phyloP scores from a whole-genome alignment of 2,329 filamentous ascomycete species.

The Sclerotinia subarctica region DNA sequence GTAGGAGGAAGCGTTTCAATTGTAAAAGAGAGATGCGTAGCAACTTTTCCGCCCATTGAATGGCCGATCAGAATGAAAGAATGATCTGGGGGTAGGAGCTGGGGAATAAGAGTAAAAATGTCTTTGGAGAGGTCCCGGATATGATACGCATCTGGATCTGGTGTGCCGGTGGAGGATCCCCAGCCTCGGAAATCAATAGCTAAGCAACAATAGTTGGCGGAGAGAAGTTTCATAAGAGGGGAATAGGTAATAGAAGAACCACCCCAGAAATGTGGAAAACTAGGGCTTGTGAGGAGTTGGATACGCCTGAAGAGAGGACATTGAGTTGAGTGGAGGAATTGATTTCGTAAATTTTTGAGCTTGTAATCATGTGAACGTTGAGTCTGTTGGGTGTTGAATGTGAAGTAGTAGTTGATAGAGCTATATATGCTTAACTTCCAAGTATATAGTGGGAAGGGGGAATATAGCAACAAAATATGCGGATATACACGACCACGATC shows the following conservation, averaged over 20 bases:
- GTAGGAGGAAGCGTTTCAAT: background rate
- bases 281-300: slow-evolving; percentile 17
- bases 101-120: slow-evolving; percentile 30
- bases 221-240: slow-evolving; percentile 25
- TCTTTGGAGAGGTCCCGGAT: slow-evolving; percentile 32
- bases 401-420: background rate
- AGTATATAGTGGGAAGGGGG: background rate
- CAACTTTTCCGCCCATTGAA: slow-evolving; percentile 44
- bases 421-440: background rate
- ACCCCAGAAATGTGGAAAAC: slow-evolving; percentile 43
- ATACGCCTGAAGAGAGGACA: slow-evolving; percentile 12
- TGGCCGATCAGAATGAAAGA: slow-evolving; percentile 40
- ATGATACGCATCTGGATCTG: slow-evolving; percentile 34
- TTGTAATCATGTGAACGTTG: background rate
- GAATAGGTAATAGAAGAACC: slow-evolving; percentile 40
- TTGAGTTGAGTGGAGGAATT: slow-evolving; percentile 18
- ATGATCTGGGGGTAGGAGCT: slow-evolving; percentile 19
- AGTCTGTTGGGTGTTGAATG: background rate
- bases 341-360: background rate
- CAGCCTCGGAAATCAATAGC: slow-evolving; percentile 42
- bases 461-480: background rate
- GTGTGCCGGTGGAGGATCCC: slow-evolving; percentile 39
- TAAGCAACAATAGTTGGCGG: slow-evolving; percentile 28
- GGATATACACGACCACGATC: slow-evolving; percentile 6
- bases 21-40: slow-evolving; percentile 15